Conservation (phyloP, 2,329 filamentous ascomycete species). For the Exophiala viscosa region DNA sequence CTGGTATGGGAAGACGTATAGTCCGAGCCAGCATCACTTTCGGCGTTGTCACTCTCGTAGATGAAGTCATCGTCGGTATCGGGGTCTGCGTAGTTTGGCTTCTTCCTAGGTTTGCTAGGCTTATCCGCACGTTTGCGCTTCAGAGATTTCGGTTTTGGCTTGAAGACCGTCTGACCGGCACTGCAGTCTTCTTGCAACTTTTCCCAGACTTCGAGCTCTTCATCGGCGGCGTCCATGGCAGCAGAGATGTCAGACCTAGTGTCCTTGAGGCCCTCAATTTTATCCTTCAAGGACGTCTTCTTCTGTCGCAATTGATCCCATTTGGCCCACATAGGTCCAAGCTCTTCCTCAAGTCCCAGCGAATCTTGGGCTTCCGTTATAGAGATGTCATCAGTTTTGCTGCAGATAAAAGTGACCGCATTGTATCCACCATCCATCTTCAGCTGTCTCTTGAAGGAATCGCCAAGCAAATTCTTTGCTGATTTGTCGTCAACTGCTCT, state of each 20-base stretch:
- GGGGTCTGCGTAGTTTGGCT: constrained; percentile 8
- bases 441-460: constrained; percentile 57
- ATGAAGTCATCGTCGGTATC: constrained; percentile 31
- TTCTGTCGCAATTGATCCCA: constrained; percentile 16
- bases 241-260: constrained; percentile 45
- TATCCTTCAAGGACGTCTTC: constrained; percentile 56
- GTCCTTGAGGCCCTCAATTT: constrained; percentile 57
- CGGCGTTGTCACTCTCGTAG: constrained; percentile 28
- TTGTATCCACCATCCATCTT: constrained; percentile 56
- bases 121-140: constrained; percentile 41
- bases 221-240: constrained; percentile 36
- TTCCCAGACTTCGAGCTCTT: constrained; percentile 48
- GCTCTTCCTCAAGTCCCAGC: constrained; percentile 37
- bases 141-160: constrained; percentile 31
- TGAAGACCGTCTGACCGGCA: constrained; percentile 43
- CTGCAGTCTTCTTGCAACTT: constrained; percentile 36
- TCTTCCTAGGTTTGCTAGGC: constrained; percentile 2
- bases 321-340: constrained; percentile 26
- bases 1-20: constrained; percentile 27
- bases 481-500: constrained; percentile 59
- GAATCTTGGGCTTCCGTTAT: constrained; percentile 44
- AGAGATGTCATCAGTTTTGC: constrained; percentile 61
- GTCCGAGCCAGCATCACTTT: constrained; percentile 29
- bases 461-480: constrained; percentile 54
- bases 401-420: constrained; percentile 59